A percentile compares a stretch with the other conserved stretches of the same genome.
These are phyloP conservation scores for Zasmidium angulare DNA, from an alignment of 2,329 filamentous ascomycete genomes.

Conservation along the genomic window DNA sequence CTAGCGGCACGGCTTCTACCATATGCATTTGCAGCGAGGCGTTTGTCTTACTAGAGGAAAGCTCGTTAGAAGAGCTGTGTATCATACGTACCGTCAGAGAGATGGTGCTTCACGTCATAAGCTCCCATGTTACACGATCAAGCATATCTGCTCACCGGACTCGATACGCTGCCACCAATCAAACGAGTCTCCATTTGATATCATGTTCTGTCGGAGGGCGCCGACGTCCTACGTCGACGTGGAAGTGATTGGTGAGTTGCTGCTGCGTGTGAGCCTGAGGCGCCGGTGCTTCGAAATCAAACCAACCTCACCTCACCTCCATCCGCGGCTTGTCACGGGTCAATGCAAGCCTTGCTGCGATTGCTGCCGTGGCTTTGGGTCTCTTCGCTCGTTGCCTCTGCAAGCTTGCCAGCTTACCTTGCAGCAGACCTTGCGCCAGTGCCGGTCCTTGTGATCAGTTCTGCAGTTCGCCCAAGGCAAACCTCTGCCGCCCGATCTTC, in stretches of 20 bases:
- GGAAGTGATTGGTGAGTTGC: not conserved
- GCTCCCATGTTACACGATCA: not conserved
- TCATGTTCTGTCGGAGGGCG: not conserved
- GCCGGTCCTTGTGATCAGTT: not conserved
- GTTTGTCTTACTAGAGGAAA: slow-evolving; percentile 18
- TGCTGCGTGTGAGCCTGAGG: not conserved
- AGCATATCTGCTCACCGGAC: not conserved
- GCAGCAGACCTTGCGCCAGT: not conserved
- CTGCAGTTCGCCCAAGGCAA: not conserved
- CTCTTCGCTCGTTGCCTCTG: not conserved
- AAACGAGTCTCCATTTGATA: not conserved
- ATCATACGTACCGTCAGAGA: slow-evolving; percentile 9
- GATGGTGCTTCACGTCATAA: not conserved
- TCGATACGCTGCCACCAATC: not conserved
- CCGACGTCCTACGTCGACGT: not conserved
- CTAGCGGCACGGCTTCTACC: slow-evolving; percentile 51
- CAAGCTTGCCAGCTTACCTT: not conserved
- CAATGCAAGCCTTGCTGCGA: not conserved
- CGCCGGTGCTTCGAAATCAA: not conserved
- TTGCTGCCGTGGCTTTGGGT: not conserved
- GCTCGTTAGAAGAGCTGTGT: slow-evolving; percentile 19
- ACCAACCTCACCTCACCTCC: not conserved
- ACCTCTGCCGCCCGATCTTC: not conserved
- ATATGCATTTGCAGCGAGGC: slow-evolving; percentile 16
- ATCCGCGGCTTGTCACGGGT: not conserved